Conservation (phyloP, 2,329 filamentous ascomycete species). For the Setomelanomma holmii region DNA sequence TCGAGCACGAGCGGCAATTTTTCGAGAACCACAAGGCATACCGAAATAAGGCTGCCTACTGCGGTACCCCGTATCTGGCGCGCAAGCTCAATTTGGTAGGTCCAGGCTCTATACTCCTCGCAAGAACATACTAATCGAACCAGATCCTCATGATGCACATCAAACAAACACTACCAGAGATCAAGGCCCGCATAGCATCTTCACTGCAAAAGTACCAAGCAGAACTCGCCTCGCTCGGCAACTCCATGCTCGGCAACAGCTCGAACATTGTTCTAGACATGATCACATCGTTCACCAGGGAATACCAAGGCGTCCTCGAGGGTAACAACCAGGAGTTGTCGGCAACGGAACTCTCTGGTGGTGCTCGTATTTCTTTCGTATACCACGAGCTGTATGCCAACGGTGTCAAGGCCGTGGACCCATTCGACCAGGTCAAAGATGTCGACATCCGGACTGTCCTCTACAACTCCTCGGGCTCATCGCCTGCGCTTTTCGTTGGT, state of each 20-base stretch:
- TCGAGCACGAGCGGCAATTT: constrained; percentile 95
- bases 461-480: constrained; percentile 99
- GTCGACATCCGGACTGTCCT: constrained; percentile 95
- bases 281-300: constrained; percentile 98
- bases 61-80: constrained; percentile 94
- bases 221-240: constrained; percentile 83
- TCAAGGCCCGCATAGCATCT: constrained; percentile 94
- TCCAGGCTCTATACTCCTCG: background rate
- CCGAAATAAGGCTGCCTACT: constrained; percentile 97
- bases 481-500: constrained; percentile 93
- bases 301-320: constrained; percentile 94
- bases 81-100: constrained; percentile 87
- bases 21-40: constrained; percentile 99
- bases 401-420: constrained; percentile 95
- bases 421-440: constrained; percentile 97
- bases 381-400: constrained; percentile 99
- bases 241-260: constrained; percentile 94
- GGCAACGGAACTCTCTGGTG: constrained; percentile 90
- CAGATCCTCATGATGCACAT: constrained; percentile 99
- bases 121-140: constrained; percentile 30
- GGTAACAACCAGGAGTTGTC: constrained; percentile 97
- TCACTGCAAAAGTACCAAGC: constrained; percentile 89
- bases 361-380: constrained; percentile 97
- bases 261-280: constrained; percentile 97
- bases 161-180: constrained; percentile 98